These are phyloP conservation scores for Vicia faba DNA, from an alignment of 306 rosid species.

Conservation along the genomic window DNA sequence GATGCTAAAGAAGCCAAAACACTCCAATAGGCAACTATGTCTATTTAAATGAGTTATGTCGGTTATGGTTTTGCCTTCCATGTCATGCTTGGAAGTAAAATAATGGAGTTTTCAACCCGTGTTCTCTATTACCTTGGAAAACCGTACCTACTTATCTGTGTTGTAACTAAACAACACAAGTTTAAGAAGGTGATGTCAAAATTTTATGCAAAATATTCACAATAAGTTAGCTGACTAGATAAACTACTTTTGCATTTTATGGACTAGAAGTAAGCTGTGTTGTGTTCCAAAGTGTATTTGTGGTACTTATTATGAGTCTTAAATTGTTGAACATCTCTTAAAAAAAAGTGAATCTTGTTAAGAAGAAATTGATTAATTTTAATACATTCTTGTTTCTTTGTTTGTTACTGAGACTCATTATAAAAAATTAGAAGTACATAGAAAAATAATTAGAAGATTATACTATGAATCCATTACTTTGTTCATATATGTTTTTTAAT, in stretches of 20 bases:
- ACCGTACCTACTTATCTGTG: not conserved
- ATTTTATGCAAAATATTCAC: not conserved
- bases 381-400: too few relatives aligned
- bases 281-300: not conserved
- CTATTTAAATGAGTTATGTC: too few relatives aligned
- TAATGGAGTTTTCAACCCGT: not conserved
- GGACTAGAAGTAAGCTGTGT: not conserved
- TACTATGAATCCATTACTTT: too few relatives aligned
- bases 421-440: too few relatives aligned
- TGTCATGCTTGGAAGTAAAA: slow-evolving; percentile 12
- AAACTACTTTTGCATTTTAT: not conserved
- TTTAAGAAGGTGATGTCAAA: not conserved
- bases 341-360: not conserved
- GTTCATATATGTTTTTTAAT: too few relatives aligned
- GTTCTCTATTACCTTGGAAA: not conserved
- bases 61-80: slow-evolving; percentile 2
- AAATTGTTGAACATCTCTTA: not conserved
- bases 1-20: slow-evolving; percentile 10
- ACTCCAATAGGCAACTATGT: not conserved
- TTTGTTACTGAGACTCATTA: too few relatives aligned
- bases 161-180: too few relatives aligned
- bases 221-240: not conserved
- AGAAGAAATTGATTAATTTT: too few relatives aligned
- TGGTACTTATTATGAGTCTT: not conserved
- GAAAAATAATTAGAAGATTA: too few relatives aligned